Conservation (phyloP, 352 stramenopile genomes). For the Globisporangium cystogenes region DNA sequence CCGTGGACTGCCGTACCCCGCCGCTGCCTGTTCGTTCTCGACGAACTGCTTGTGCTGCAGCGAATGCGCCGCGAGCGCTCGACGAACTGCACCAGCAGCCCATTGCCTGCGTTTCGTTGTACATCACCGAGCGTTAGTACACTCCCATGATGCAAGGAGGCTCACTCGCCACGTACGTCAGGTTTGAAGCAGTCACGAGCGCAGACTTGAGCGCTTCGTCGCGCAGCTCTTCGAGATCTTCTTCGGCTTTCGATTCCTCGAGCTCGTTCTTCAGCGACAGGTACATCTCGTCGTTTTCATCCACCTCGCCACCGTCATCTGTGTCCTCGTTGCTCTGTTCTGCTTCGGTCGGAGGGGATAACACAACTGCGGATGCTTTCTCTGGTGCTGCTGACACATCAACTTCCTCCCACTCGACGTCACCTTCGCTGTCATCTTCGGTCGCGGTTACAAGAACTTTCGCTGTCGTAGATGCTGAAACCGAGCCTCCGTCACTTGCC, state of each 20-base stretch:
- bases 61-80: constrained; percentile 62
- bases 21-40: constrained; percentile 6
- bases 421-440: constrained; percentile 19
- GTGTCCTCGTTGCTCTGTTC: constrained; percentile 1
- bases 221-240: constrained; percentile 53
- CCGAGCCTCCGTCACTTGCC: not conserved
- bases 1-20: constrained; percentile 1
- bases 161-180: constrained; percentile 37
- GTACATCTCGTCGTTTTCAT: constrained; percentile 38
- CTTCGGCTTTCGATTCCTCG: constrained; percentile 63
- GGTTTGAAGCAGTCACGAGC: constrained; percentile 76
- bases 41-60: constrained; percentile 26
- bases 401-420: constrained; percentile 54
- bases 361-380: not conserved
- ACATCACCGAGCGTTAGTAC: constrained; percentile 2
- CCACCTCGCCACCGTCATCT: constrained; percentile 9
- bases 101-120: constrained; percentile 66
- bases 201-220: constrained; percentile 72
- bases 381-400: not conserved
- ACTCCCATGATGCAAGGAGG: not conserved
- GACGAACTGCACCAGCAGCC: constrained; percentile 70
- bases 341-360: not conserved
- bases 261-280: constrained; percentile 59
- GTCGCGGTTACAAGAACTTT: not conserved
- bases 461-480: too few relatives aligned